Percentiles rank a stretch among this genome's conserved stretches.
Conservation (phyloP, 2,329 filamentous ascomycete genomes). For the Diaporthe amygdali region DNA sequence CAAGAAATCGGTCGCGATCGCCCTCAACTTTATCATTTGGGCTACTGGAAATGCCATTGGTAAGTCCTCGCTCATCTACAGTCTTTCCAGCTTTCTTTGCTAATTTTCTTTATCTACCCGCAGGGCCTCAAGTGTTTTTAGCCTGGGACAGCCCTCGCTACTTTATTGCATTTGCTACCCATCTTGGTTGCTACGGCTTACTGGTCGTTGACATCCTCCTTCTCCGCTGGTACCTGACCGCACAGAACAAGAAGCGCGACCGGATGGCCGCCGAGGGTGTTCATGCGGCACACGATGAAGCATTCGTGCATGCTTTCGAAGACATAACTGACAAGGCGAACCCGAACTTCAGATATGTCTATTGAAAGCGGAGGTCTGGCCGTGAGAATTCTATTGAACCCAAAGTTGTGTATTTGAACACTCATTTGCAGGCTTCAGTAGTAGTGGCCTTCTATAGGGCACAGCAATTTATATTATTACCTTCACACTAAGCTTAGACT, state of each 20-base stretch:
- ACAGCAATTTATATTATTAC: not conserved
- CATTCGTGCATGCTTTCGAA: constrained; percentile 61
- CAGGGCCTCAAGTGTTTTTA: constrained; percentile 69
- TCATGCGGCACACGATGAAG: constrained; percentile 43
- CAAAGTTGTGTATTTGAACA: not conserved
- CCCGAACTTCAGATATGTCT: constrained; percentile 63
- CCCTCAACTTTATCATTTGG: constrained; percentile 75
- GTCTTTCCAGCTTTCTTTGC: not conserved
- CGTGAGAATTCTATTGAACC: not conserved
- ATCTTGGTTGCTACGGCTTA: constrained; percentile 70
- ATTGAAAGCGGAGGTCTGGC: constrained; percentile 33
- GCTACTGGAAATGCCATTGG: constrained; percentile 71
- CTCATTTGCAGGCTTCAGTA: not conserved
- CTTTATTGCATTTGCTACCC: constrained; percentile 71
- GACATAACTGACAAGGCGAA: constrained; percentile 69
- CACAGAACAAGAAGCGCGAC: constrained; percentile 65
- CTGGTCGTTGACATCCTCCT: constrained; percentile 62
- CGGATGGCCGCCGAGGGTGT: constrained; percentile 47
- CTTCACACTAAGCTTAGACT: too few species aligned
- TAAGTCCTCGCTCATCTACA: constrained; percentile 30
- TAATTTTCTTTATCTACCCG: not conserved
- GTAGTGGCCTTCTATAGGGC: not conserved
- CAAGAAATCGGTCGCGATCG: constrained; percentile 72
- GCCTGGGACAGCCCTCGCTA: constrained; percentile 66
- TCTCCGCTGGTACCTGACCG: constrained; percentile 62